A percentile compares a stretch with the other conserved stretches of the same genome.
These are phyloP conservation scores for Butyriboletus appendiculatus DNA, from an alignment of 1,284 basidiomycete species.

Conservation along the genomic window DNA sequence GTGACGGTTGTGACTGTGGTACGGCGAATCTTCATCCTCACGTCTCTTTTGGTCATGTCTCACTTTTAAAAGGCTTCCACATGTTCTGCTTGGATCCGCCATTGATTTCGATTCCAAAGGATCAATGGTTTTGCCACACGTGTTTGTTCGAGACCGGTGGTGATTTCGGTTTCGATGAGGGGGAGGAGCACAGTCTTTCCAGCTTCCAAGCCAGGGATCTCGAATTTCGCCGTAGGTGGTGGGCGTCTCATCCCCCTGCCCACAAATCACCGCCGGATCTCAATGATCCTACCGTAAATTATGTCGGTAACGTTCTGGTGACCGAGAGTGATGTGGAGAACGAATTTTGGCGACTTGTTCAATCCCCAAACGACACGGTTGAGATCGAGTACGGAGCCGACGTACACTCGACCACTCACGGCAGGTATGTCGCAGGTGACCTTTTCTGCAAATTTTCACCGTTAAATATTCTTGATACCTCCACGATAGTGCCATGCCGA, in stretches of 20 bases:
- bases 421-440: slow-evolving; percentile 63
- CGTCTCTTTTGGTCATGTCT: slow-evolving; percentile 15
- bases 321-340: slow-evolving; percentile 91
- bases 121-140: slow-evolving; percentile 95
- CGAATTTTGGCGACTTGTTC: slow-evolving; percentile 97
- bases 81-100: slow-evolving; percentile 96
- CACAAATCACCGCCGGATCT: slow-evolving; percentile 32
- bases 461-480: slow-evolving; percentile 25
- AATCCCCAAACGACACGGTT: slow-evolving; percentile 88
- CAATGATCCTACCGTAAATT: slow-evolving; percentile 53
- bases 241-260: slow-evolving; percentile 70
- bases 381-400: slow-evolving; percentile 99
- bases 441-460: slow-evolving; percentile 28
- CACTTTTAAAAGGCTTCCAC: slow-evolving; percentile 75
- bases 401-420: slow-evolving; percentile 96
- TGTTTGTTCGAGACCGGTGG: slow-evolving; percentile 95
- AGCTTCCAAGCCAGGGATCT: slow-evolving; percentile 92
- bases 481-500: slow-evolving; percentile 83
- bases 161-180: slow-evolving; percentile 98
- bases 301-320: slow-evolving; percentile 66
- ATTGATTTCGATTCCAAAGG: slow-evolving; percentile 80
- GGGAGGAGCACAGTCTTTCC: slow-evolving; percentile 91
- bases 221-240: slow-evolving; percentile 90
- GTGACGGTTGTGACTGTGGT: slow-evolving; percentile 97
- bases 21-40: slow-evolving; percentile 33